Conservation (phyloP, 169 alveolate genomes). For the Cryptosporidium baileyi region DNA sequence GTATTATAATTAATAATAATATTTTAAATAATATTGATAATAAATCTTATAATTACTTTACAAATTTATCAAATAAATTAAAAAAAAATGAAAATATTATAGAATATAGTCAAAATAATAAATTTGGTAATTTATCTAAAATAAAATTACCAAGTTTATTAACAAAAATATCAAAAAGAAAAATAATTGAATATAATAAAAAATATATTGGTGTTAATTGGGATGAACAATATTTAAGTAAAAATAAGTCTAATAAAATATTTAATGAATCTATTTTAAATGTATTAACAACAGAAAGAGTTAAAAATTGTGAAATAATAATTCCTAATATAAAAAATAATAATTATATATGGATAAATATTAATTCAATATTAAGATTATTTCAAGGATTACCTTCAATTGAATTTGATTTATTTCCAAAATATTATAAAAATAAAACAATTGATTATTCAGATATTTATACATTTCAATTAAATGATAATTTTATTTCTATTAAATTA, state of each 20-base stretch:
- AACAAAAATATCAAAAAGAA: slow-evolving; percentile 9
- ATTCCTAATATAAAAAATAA: neutral
- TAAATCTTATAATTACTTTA: neutral
- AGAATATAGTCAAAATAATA: neutral
- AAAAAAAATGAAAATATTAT: neutral
- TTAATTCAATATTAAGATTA: slow-evolving; percentile 2
- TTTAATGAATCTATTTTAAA: slow-evolving; percentile 31
- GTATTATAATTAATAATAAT: neutral
- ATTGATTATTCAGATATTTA: neutral
- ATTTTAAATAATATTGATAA: neutral
- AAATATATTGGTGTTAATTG: slow-evolving; percentile 15
- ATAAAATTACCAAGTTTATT: slow-evolving; percentile 8
- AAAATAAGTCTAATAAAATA: neutral
- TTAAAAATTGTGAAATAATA: neutral
- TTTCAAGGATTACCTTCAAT: slow-evolving; percentile 56
- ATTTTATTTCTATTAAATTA: neutral
- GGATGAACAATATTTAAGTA: slow-evolving; percentile 54
- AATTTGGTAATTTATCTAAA: neutral
- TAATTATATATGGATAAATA: neutral
- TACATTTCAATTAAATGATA: neutral
- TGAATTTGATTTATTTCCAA: slow-evolving; percentile 29
- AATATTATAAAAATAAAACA: neutral
- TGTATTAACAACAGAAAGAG: slow-evolving; percentile 57
- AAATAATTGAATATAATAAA: neutral
- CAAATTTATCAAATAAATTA: neutral